A percentile compares a stretch with the other conserved stretches of the same genome.
Conservation (phyloP, 176 grass and related monocot genomes). For the Juncus effusus region DNA sequence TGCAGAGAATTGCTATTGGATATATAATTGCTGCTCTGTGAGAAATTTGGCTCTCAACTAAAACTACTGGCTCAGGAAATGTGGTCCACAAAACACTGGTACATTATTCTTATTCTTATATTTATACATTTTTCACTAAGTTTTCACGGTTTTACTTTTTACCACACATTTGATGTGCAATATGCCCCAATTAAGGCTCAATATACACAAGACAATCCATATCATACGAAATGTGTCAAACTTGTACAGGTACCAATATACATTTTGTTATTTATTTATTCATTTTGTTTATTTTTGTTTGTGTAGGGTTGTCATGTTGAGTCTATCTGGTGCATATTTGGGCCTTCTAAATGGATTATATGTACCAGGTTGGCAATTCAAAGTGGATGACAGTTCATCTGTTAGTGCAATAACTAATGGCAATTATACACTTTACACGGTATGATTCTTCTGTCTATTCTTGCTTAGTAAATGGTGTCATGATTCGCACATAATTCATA, state of each 20-base stretch:
- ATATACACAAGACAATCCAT: no score
- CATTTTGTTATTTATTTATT: neutral
- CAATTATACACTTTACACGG: conserved; percentile 12
- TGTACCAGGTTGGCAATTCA: conserved; percentile 57
- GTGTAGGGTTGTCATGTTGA: conserved; percentile 27
- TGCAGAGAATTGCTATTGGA: conserved; percentile 84
- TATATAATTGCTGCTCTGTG: conserved; percentile 70
- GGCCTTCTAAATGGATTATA: conserved; percentile 55
- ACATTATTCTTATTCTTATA: conserved; percentile 20
- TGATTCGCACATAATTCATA: no score
- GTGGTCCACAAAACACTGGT: conserved; percentile 48
- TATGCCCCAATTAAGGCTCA: no score
- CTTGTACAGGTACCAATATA: no score
- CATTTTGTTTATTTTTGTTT: conserved; percentile 5
- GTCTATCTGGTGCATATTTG: conserved; percentile 53
- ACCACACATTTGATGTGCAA: no score
- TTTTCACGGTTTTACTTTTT: neutral
- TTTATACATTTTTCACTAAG: neutral
- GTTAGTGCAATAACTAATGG: conserved; percentile 15
- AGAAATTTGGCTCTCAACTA: conserved; percentile 77
- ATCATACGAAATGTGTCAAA: neutral
- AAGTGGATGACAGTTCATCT: conserved; percentile 19
- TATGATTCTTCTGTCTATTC: conserved; percentile 2
- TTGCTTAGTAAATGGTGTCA: neutral
- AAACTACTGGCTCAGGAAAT: conserved; percentile 39